Conservation (phyloP, 73 alveolate genomes). For the Tetrahymena borealis region DNA sequence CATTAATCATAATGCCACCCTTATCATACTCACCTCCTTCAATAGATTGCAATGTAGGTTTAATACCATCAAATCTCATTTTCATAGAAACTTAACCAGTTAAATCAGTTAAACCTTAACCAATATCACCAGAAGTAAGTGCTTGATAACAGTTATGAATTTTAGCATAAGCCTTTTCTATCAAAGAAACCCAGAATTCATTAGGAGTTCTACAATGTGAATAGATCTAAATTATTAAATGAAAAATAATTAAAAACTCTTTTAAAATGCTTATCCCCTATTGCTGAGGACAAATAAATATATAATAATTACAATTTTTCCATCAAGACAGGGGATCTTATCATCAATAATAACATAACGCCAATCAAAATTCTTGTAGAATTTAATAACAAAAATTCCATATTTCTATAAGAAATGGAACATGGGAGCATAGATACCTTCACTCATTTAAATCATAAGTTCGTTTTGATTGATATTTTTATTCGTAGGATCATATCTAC, state of each 20-base stretch:
- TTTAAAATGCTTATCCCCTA: constrained; percentile 40
- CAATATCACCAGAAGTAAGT: constrained; percentile 91
- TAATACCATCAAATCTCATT: constrained; percentile 52
- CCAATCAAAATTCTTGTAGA: constrained; percentile 88
- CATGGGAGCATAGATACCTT: constrained; percentile 97
- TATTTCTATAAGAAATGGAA: constrained; percentile 81
- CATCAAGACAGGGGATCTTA: constrained; percentile 64
- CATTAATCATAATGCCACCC: constrained; percentile 31
- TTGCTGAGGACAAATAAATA: constrained; percentile 6
- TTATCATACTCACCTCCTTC: constrained; percentile 46
- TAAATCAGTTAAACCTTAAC: constrained; percentile 92
- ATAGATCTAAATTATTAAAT: constrained; percentile 31
- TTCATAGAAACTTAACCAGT: constrained; percentile 92
- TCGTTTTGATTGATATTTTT: constrained; percentile 39
- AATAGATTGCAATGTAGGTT: constrained; percentile 9
- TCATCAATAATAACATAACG: constrained; percentile 87
- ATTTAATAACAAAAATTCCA: constrained; percentile 89
- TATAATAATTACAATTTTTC: constrained; percentile 14
- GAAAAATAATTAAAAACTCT: neutral
- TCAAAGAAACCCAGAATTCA: constrained; percentile 95
- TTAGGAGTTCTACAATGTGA: constrained; percentile 74
- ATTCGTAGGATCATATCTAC: constrained; percentile 49
- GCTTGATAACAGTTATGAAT: constrained; percentile 87
- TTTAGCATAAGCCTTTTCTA: constrained; percentile 98
- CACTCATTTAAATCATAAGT: constrained; percentile 37